phyloP scores from a whole-genome alignment of 441 rosid genomes.

The Aleurites moluccanus region DNA sequence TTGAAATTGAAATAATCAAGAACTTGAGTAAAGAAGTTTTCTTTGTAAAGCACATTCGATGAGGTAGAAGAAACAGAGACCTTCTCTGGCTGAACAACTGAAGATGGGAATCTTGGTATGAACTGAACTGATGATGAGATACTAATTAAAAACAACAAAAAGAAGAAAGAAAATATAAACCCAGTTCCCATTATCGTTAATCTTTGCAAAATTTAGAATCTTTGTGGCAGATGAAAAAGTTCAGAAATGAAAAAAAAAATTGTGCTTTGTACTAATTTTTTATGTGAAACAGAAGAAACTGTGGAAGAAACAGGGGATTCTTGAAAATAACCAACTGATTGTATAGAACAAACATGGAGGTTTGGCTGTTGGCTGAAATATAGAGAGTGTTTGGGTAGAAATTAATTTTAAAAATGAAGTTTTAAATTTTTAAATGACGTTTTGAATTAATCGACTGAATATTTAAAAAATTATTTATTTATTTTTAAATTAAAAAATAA shows the following conservation, averaged over 20 bases:
- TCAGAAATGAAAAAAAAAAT: neutral
- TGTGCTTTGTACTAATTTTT: neutral
- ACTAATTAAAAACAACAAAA: conserved; percentile 5
- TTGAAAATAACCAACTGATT: neutral
- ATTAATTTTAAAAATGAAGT: no score
- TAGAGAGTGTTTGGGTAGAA: no score
- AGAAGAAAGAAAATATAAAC: conserved; percentile 18
- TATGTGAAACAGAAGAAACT: neutral
- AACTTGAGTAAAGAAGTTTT: conserved; percentile 52
- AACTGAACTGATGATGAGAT: conserved; percentile 27
- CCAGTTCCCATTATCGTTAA: conserved; percentile 6
- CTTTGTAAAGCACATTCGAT: conserved; percentile 31
- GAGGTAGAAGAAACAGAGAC: conserved; percentile 14
- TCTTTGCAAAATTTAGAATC: neutral
- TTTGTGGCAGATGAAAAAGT: neutral
- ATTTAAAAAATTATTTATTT: no score
- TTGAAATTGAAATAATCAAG: conserved; percentile 65
- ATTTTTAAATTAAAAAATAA: no score
- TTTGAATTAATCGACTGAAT: no score
- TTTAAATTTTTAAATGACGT: no score
- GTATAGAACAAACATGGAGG: neutral
- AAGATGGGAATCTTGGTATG: conserved; percentile 41
- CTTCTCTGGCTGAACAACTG: conserved; percentile 28
- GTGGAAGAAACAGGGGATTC: neutral
- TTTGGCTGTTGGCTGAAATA: neutral